These are phyloP conservation scores for Datura wrightii DNA, from an alignment of 257 asterid species.

Conservation along the genomic window DNA sequence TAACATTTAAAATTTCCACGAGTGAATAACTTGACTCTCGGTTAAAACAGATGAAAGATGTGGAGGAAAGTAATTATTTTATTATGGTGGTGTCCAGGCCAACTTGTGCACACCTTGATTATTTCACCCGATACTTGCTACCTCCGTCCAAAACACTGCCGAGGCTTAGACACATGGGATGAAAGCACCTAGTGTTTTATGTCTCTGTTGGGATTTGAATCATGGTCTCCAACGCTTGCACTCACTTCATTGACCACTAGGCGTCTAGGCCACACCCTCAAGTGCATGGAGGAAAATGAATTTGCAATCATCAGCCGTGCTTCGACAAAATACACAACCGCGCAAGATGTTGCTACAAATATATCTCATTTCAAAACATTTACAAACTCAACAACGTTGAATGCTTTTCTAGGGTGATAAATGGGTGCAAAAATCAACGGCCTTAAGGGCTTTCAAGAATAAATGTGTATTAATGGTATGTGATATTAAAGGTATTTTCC, in stretches of 20 bases:
- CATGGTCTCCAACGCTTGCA: background rate
- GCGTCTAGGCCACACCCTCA: background rate
- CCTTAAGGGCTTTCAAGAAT: background rate
- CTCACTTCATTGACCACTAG: slow-evolving; percentile 20
- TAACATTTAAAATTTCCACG: background rate
- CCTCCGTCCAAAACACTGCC: background rate
- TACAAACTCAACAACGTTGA: background rate
- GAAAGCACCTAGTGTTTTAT: background rate
- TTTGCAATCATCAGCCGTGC: background rate
- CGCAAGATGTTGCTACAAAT: background rate
- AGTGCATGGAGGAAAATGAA: background rate
- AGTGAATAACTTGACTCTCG: background rate
- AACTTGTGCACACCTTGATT: background rate
- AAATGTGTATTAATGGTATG: background rate
- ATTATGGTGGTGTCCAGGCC: background rate
- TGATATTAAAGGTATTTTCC: background rate
- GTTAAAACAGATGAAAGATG: background rate
- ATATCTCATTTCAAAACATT: background rate
- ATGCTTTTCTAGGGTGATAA: background rate
- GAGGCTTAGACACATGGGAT: background rate
- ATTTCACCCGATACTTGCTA: background rate
- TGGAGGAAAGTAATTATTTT: background rate
- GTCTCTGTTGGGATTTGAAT: background rate
- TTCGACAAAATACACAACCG: slow-evolving; percentile 10
- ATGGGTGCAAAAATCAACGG: background rate